A percentile compares a stretch with the other conserved stretches of the same genome.
Conservation (phyloP, 192 early-diverging fungal species). For the Coemansia sp. region DNA sequence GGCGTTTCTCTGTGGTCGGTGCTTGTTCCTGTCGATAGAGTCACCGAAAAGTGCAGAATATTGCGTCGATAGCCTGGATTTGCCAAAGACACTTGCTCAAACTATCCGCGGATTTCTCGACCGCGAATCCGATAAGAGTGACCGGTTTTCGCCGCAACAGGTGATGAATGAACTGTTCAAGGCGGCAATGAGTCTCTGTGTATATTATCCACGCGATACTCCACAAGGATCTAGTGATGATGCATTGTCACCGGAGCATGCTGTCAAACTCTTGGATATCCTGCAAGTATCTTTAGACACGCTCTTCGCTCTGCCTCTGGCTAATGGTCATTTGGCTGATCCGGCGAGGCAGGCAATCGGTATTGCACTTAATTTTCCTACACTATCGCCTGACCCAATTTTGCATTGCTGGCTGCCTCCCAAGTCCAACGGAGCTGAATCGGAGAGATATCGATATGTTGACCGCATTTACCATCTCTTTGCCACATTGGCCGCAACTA, state of each 20-base stretch:
- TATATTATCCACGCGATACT: slow-evolving; percentile 19
- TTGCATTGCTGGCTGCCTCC: slow-evolving; percentile 32
- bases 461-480: slow-evolving; percentile 17
- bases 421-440: background rate
- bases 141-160: slow-evolving; percentile 31
- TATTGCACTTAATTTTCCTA: slow-evolving; percentile 45
- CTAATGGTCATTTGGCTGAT: slow-evolving; percentile 20
- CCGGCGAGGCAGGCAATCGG: slow-evolving; percentile 40
- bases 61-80: slow-evolving; percentile 22
- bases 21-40: slow-evolving; percentile 29
- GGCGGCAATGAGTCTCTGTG: slow-evolving; percentile 43
- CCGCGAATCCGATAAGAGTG: background rate
- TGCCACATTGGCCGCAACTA: slow-evolving; percentile 11
- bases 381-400: slow-evolving; percentile 16
- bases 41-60: slow-evolving; percentile 13
- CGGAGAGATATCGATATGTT: background rate
- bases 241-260: slow-evolving; percentile 29
- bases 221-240: slow-evolving; percentile 12
- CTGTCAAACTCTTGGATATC: slow-evolving; percentile 21
- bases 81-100: slow-evolving; percentile 27
- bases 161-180: slow-evolving; percentile 46
- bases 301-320: slow-evolving; percentile 11
- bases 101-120: slow-evolving; percentile 10
- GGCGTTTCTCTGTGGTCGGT: slow-evolving; percentile 44
- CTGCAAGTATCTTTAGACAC: slow-evolving; percentile 24